Evolutionary conservation across 306 rosid genomes (phyloP), one percentile per base, ranked within the genome.

Genomic region (Myrica gale): DNA sequence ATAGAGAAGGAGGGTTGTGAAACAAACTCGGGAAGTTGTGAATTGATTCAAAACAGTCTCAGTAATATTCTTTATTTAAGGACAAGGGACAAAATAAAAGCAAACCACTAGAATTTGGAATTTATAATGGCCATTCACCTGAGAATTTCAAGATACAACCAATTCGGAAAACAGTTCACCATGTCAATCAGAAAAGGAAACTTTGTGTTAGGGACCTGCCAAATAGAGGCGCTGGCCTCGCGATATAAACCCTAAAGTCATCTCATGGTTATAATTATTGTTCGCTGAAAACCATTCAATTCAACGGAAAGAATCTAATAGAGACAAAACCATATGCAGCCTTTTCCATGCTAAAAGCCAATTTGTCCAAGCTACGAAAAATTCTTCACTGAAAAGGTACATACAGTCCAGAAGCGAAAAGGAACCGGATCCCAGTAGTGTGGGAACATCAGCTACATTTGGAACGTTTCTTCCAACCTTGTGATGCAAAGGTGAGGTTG

Each of bases 371-470:
- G 46, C 17, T 79, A 60, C 21, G 61, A 52, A 21, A 53, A 76
- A 62, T 71, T 65, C 50, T n/a, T 12, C 9, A 12, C 11, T 75
- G 32, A 73, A 53, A 52, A 63, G 57, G 37, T 37, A 87, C 96
- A 12, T 92, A 92, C 98, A 48, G 63, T 89, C 82, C 69, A 92
- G 84, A 90, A 92, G 94, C 2, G 98, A 92, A 84, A 90, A 92
- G 67, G 96, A 86, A 51, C 89, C 96, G 10, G 88, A 73, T 90
- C 98, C 98, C 85, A 92, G 91, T 75, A 92, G 79, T 17, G 98
- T 92, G 76, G 96, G 98, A 82, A 90, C 96, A 78, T 92, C 94
- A 50, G 92, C 90, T 82, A 96, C 98, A 83, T 85, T 90, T 43
- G 92, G 96, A 76, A 85, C 60, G 69, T 70, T 81, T 79, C 86